These are phyloP conservation scores for Morella rubra DNA, from an alignment of 306 rosid genomes.

Conservation along the genomic window DNA sequence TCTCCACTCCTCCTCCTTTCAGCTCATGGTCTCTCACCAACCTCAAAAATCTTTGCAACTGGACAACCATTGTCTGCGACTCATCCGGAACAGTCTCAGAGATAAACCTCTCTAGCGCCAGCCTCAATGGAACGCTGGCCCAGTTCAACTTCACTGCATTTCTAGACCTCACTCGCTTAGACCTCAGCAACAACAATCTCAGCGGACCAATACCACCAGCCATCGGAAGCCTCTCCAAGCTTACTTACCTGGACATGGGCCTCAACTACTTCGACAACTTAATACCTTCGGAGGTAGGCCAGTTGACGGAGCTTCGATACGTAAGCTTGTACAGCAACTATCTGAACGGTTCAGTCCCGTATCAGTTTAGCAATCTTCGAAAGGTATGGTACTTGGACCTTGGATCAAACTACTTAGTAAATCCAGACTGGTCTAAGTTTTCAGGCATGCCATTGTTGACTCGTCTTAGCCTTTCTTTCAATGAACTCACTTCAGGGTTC, in stretches of 20 bases:
- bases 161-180: conserved; percentile 42
- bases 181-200: conserved; percentile 47
- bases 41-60: conserved; percentile 49
- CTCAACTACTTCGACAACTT: conserved; percentile 36
- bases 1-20: conserved; percentile 33
- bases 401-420: conserved; percentile 40
- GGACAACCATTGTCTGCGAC: conserved; percentile 56
- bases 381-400: conserved; percentile 54
- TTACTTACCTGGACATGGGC: conserved; percentile 51
- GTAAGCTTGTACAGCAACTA: conserved; percentile 38
- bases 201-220: conserved; percentile 49
- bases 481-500: conserved; percentile 27
- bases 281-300: conserved; percentile 50
- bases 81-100: conserved; percentile 19
- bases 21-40: conserved; percentile 57
- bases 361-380: conserved; percentile 52
- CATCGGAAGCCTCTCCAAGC: conserved; percentile 58
- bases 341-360: conserved; percentile 47
- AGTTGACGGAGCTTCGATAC: conserved; percentile 49
- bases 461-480: conserved; percentile 34
- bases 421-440: conserved; percentile 45
- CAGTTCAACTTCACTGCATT: conserved; percentile 32
- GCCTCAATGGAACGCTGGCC: conserved; percentile 11
- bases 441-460: conserved; percentile 48
- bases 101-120: conserved; percentile 22